Conservation (phyloP, 2,329 filamentous ascomycete genomes). For the Fusarium musae region DNA sequence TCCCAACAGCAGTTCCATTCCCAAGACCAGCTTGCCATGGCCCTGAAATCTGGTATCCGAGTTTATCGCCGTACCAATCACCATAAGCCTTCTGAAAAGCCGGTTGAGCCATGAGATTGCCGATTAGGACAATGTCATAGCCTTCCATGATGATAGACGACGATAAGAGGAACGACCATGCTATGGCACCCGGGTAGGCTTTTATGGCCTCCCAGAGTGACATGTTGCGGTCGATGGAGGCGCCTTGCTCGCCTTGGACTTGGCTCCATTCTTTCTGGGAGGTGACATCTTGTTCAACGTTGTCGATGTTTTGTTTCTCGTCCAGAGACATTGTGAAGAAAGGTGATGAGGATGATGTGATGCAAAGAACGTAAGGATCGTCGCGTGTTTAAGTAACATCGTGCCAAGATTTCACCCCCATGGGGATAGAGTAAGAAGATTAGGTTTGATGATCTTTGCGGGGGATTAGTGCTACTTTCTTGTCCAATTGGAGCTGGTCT, state of each 20-base stretch:
- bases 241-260: slow-evolving; percentile 22
- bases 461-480: neutral
- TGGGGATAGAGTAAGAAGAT: neutral
- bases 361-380: neutral
- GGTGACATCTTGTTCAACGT: neutral
- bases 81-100: slow-evolving; percentile 38
- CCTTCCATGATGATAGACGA: slow-evolving; percentile 44
- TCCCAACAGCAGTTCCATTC: slow-evolving; percentile 23
- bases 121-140: slow-evolving; percentile 33
- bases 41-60: slow-evolving; percentile 35
- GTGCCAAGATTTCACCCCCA: neutral
- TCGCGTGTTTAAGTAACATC: neutral
- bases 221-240: slow-evolving; percentile 29
- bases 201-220: slow-evolving; percentile 8
- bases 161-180: slow-evolving; percentile 38
- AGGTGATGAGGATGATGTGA: neutral
- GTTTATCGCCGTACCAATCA: slow-evolving; percentile 35
- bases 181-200: slow-evolving; percentile 25
- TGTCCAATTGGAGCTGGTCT: neutral
- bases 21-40: slow-evolving; percentile 19
- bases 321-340: neutral
- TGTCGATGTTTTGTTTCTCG: neutral
- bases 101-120: slow-evolving; percentile 41
- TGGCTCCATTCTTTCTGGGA: slow-evolving; percentile 28
- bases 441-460: neutral